phyloP scores from a whole-genome alignment of 2,329 filamentous ascomycete species.

The Alternaria rosae region DNA sequence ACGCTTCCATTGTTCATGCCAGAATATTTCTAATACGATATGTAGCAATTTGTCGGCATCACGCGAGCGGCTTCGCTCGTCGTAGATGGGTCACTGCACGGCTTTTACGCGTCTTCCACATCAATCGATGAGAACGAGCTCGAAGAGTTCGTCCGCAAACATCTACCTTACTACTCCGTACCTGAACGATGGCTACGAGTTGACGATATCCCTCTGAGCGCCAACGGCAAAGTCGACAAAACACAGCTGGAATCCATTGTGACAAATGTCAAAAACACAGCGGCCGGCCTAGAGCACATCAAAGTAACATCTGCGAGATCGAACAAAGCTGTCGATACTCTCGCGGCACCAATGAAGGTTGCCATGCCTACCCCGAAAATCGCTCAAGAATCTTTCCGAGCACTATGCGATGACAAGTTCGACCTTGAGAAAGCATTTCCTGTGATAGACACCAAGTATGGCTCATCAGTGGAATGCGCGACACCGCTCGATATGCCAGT shows the following conservation, averaged over 20 bases:
- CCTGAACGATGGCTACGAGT: slow-evolving; percentile 57
- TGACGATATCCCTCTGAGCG: slow-evolving; percentile 58
- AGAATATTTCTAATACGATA: slow-evolving; percentile 1
- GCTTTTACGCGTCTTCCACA: slow-evolving; percentile 57
- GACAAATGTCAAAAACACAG: background rate
- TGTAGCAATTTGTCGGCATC: slow-evolving; percentile 54
- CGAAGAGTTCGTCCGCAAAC: slow-evolving; percentile 51
- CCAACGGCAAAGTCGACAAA: slow-evolving; percentile 67
- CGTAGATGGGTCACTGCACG: slow-evolving; percentile 59
- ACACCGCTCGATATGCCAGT: slow-evolving; percentile 28
- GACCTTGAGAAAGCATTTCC: slow-evolving; percentile 20
- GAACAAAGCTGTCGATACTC: slow-evolving; percentile 4
- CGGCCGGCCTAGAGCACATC: background rate
- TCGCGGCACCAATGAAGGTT: background rate
- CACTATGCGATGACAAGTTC: too few relatives aligned
- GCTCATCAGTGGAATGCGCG: slow-evolving; percentile 10
- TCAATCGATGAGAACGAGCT: slow-evolving; percentile 44
- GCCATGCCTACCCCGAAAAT: too few relatives aligned
- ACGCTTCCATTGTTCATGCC: background rate
- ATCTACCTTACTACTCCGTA: slow-evolving; percentile 64
- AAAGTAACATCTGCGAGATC: background rate
- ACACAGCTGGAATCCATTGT: slow-evolving; percentile 50
- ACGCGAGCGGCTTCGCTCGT: slow-evolving; percentile 58
- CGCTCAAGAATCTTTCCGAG: too few relatives aligned
- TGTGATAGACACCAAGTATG: slow-evolving; percentile 19